phyloP scores from a whole-genome alignment of 148 eudicot species.

The Rhododendron vialii region DNA sequence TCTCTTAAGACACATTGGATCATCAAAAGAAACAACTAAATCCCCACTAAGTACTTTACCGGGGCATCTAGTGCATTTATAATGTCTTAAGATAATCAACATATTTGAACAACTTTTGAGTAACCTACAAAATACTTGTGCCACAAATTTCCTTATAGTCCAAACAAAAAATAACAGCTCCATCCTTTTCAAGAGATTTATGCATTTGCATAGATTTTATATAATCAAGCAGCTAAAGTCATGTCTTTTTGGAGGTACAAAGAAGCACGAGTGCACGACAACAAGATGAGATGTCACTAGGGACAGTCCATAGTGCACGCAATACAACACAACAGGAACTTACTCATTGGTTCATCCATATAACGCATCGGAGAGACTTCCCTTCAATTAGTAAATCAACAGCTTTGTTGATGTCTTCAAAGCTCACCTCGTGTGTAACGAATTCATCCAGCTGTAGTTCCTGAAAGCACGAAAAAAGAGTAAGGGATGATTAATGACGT shows the following conservation, averaged over 20 bases:
- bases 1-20: conserved; percentile 35
- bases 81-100: conserved; percentile 10
- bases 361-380: conserved; percentile 62
- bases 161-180: not conserved
- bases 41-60: conserved; percentile 17
- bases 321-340: not conserved
- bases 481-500: not conserved
- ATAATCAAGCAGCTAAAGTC: not conserved
- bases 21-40: conserved; percentile 19
- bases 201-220: not conserved
- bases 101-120: no score
- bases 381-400: conserved; percentile 60
- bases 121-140: not conserved
- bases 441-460: conserved; percentile 63
- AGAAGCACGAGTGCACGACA: not conserved
- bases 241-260: conserved; percentile 5
- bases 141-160: not conserved
- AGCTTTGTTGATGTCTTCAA: conserved; percentile 76
- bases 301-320: not conserved
- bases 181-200: not conserved
- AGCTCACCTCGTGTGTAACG: conserved; percentile 62
- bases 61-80: conserved; percentile 38
- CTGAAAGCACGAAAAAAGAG: conserved; percentile 20
- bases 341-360: conserved; percentile 59
- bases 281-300: not conserved